These are phyloP conservation scores for Zygotorulaspora mrakii DNA, from an alignment of 1,139 yeast genomes.

Conservation along the genomic window DNA sequence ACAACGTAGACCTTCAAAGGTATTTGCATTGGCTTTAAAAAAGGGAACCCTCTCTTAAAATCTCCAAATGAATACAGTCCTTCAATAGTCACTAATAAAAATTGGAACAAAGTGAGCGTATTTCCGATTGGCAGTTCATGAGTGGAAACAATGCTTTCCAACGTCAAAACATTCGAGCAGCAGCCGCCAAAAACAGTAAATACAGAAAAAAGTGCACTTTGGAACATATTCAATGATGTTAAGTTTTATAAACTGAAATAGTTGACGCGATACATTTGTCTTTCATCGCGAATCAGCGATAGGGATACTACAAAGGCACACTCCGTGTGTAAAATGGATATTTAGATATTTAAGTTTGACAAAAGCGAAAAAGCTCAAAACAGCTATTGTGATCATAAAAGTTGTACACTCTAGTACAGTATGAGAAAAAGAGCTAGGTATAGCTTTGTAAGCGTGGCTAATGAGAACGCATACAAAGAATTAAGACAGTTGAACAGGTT, in stretches of 20 bases:
- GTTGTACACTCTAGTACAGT: too few relatives aligned
- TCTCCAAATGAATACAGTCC: constrained; percentile 43
- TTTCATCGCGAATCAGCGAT: too few relatives aligned
- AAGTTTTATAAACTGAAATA: neutral
- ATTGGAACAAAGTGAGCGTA: constrained; percentile 59
- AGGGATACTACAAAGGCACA: too few relatives aligned
- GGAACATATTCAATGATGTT: neutral
- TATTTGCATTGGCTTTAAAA: constrained; percentile 39
- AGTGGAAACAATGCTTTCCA: constrained; percentile 49
- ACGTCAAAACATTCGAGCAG: constrained; percentile 61
- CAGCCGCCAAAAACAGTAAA: constrained; percentile 66
- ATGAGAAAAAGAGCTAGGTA: constrained; percentile 7
- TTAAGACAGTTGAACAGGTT: constrained; percentile 17
- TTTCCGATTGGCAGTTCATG: constrained; percentile 44
- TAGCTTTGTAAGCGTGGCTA: constrained; percentile 15
- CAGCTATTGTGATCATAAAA: too few relatives aligned
- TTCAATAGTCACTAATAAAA: constrained; percentile 49
- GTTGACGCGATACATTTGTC: neutral
- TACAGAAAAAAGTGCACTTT: constrained; percentile 16
- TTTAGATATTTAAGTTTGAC: too few relatives aligned
- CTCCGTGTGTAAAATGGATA: too few relatives aligned
- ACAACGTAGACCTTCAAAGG: constrained; percentile 50
- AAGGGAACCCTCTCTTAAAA: constrained; percentile 25
- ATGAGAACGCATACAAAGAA: constrained; percentile 17
- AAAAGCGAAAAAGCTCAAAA: too few relatives aligned